These are phyloP conservation scores for Aureobasidium musti DNA, from an alignment of 2,329 filamentous ascomycete genomes.

Conservation along the genomic window DNA sequence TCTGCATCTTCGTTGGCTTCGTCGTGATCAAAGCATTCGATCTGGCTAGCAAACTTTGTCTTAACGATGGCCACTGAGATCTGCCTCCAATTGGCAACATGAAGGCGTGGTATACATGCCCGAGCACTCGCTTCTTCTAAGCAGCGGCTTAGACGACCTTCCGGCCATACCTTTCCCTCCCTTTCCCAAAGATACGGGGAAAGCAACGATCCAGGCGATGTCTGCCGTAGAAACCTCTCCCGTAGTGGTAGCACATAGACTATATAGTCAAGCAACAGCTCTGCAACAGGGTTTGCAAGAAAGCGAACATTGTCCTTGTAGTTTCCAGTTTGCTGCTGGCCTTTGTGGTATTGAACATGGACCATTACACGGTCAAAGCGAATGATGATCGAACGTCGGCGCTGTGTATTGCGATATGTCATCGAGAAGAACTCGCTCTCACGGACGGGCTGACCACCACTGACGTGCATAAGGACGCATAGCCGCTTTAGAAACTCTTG, in stretches of 20 bases:
- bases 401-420: not conserved
- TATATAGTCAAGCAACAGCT: not conserved
- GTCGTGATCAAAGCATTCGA: not conserved
- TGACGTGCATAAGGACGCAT: not conserved
- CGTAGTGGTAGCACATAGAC: not conserved
- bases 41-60: not conserved
- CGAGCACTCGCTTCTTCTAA: not conserved
- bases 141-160: not conserved
- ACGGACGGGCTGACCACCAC: not conserved
- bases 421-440: conserved; percentile 1
- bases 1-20: not conserved
- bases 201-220: not conserved
- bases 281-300: not conserved
- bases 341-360: not conserved
- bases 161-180: not conserved
- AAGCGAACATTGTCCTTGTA: conserved; percentile 1
- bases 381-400: not conserved
- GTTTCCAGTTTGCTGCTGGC: conserved; percentile 2
- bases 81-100: not conserved
- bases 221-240: conserved; percentile 5
- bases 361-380: not conserved
- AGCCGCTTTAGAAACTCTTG: conserved; percentile 4
- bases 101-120: not conserved
- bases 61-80: not conserved
- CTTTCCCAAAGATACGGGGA: not conserved